Evolutionary conservation across 257 asterid species (phyloP).

Genomic region (Nemophila menziesii): DNA sequence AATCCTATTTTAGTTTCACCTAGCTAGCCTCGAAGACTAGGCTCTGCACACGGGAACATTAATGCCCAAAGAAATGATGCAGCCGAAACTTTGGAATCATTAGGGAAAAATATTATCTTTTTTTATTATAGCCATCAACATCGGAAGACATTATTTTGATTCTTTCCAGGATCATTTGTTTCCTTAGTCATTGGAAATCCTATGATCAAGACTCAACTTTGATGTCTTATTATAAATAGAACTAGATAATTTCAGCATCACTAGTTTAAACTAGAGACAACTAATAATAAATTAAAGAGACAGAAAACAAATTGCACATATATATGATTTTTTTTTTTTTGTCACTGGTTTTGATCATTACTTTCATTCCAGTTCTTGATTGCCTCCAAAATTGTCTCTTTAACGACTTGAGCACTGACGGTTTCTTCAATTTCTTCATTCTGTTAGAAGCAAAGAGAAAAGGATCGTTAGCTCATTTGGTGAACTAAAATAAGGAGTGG

Average conservation of each 20-base stretch:
- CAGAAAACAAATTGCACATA: not conserved
- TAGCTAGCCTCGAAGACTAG: too few relatives aligned
- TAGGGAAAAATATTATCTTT: not conserved
- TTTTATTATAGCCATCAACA: too few relatives aligned
- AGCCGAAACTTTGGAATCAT: not conserved
- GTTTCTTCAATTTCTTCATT: conserved; percentile 50
- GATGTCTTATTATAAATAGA: not conserved
- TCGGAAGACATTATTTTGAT: too few relatives aligned
- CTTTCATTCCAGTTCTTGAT: conserved; percentile 68
- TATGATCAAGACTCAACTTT: not conserved
- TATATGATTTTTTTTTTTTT: not conserved
- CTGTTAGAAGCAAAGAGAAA: conserved; percentile 17
- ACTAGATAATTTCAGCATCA: not conserved
- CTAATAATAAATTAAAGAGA: not conserved
- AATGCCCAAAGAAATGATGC: not conserved
- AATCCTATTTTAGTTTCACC: too few relatives aligned
- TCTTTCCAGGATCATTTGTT: not conserved
- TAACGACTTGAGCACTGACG: conserved; percentile 47
- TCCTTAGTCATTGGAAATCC: not conserved
- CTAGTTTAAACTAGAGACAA: too few relatives aligned
- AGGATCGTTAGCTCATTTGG: not conserved
- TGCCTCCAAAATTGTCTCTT: conserved; percentile 44
- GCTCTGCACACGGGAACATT: too few relatives aligned
- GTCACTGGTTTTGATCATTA: conserved; percentile 10
- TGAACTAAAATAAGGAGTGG: not conserved